phyloP scores from a whole-genome alignment of 192 early-diverging fungal species.

The Backusella circina region DNA sequence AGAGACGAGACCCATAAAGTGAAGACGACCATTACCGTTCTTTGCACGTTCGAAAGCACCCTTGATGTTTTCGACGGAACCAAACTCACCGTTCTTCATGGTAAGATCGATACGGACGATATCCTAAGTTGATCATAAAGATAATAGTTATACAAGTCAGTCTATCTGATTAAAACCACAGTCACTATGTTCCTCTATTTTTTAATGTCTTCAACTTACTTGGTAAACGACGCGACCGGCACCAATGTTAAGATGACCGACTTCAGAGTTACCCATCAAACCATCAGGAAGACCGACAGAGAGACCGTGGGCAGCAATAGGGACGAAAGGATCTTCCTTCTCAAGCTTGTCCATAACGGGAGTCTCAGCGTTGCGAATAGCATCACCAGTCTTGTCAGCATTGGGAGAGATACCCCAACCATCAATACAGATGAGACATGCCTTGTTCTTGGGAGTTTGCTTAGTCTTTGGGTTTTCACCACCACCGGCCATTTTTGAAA shows the following conservation, averaged over 20 bases:
- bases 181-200: background rate
- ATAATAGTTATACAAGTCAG: background rate
- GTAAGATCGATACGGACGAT: slow-evolving; percentile 97
- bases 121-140: slow-evolving; percentile 52
- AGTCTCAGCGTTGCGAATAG: slow-evolving; percentile 88
- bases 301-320: slow-evolving; percentile 90
- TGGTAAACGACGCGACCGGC: slow-evolving; percentile 99
- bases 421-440: slow-evolving; percentile 92
- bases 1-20: slow-evolving; percentile 91
- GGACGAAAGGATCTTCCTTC: slow-evolving; percentile 68
- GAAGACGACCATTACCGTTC: slow-evolving; percentile 80
- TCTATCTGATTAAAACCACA: slow-evolving; percentile 5
- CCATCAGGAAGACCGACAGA: slow-evolving; percentile 97
- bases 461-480: slow-evolving; percentile 31
- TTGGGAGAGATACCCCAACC: slow-evolving; percentile 93
- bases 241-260: slow-evolving; percentile 99
- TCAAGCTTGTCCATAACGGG: slow-evolving; percentile 88
- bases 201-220: slow-evolving; percentile 37
- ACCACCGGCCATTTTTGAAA: slow-evolving; percentile 33
- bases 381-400: slow-evolving; percentile 75
- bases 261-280: slow-evolving; percentile 99
- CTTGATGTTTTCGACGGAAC: slow-evolving; percentile 66
- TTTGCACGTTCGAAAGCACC: slow-evolving; percentile 85
- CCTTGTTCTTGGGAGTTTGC: slow-evolving; percentile 52
- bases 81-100: slow-evolving; percentile 83